A percentile compares a stretch with the other conserved stretches of the same genome.
Evolutionary conservation across 495 filamentous ascomycete species (phyloP).

Genomic region (Oidiodendron maius): DNA sequence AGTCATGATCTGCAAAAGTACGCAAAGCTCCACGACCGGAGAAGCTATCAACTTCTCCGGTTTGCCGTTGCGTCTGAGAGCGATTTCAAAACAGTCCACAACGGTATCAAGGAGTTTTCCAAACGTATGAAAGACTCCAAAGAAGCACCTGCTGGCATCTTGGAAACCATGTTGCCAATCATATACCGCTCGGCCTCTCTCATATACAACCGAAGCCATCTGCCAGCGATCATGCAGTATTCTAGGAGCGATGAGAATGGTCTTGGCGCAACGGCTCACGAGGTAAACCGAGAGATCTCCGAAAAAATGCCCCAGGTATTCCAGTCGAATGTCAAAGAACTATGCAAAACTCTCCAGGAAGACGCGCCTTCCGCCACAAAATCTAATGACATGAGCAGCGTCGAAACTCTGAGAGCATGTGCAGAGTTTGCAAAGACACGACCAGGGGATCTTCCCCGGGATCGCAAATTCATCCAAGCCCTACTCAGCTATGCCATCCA

Average conservation of each 20-base stretch:
- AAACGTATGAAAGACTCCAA: conserved; percentile 70
- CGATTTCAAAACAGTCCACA: conserved; percentile 85
- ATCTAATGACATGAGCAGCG: conserved; percentile 59
- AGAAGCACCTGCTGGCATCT: conserved; percentile 44
- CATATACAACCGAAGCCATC: conserved; percentile 89
- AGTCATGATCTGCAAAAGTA: conserved; percentile 79
- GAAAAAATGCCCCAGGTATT: conserved; percentile 81
- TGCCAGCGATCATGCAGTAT: conserved; percentile 81
- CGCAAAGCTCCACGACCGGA: conserved; percentile 84
- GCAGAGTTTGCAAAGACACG: conserved; percentile 78
- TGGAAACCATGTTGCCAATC: conserved; percentile 77
- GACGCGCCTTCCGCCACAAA: conserved; percentile 67
- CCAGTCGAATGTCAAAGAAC: conserved; percentile 84
- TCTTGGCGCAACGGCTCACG: conserved; percentile 74
- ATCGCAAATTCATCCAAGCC: conserved; percentile 77
- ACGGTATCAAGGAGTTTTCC: conserved; percentile 82
- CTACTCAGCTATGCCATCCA: conserved; percentile 74
- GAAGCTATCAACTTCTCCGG: conserved; percentile 81
- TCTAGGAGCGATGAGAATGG: conserved; percentile 75
- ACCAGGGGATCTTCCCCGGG: conserved; percentile 75
- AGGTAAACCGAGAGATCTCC: conserved; percentile 90
- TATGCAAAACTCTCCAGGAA: conserved; percentile 77
- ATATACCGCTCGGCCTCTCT: conserved; percentile 78
- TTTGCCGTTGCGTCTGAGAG: conserved; percentile 81
- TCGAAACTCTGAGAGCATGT: conserved; percentile 89